Conservation (phyloP, 2,329 filamentous ascomycete genomes). For the Microdochium bolleyi region DNA sequence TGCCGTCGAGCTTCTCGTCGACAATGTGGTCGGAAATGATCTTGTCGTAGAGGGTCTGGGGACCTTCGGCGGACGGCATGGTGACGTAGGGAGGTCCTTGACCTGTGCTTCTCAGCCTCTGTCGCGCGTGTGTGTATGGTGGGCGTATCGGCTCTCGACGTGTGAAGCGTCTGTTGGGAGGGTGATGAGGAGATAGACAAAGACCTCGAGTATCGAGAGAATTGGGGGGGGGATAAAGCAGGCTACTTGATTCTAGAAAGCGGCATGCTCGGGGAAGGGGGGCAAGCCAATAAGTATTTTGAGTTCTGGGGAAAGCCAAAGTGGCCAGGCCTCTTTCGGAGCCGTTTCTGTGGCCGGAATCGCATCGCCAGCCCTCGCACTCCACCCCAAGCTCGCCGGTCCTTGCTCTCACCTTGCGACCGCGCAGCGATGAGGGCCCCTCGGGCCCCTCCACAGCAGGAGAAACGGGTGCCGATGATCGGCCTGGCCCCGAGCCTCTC, state of each 20-base stretch:
- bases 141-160: background rate
- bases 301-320: background rate
- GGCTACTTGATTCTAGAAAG: background rate
- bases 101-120: background rate
- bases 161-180: background rate
- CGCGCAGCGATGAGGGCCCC: background rate
- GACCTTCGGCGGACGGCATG: conserved; percentile 69
- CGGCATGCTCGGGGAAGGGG: background rate
- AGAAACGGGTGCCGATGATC: conserved; percentile 19
- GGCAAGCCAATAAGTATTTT: background rate
- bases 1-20: conserved; percentile 91
- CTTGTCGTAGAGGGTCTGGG: conserved; percentile 94
- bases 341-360: background rate
- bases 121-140: background rate
- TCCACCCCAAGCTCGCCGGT: background rate
- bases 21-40: conserved; percentile 92
- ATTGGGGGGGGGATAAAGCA: too few relatives aligned
- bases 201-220: background rate
- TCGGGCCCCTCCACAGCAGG: conserved; percentile 1
- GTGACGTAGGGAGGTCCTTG: conserved; percentile 22
- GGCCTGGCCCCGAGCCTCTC: conserved; percentile 16
- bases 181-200: background rate
- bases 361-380: background rate
- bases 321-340: background rate
- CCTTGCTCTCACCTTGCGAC: background rate